Conservation (phyloP, 371 early-diverging fungal genomes). For the Syncephalis plumigaleata region DNA sequence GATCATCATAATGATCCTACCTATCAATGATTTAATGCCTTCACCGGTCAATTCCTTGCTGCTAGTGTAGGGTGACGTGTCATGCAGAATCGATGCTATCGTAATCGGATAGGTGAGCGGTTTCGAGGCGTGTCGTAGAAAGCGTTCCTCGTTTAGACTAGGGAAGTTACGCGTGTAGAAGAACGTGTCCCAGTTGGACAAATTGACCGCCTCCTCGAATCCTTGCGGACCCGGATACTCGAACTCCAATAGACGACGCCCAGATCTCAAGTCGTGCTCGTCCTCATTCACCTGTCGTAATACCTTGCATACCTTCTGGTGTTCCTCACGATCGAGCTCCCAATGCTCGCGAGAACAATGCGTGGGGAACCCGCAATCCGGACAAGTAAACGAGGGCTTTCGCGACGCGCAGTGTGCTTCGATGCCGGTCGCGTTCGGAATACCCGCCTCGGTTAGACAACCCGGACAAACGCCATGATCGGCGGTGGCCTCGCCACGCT, state of each 20-base stretch:
- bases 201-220: slow-evolving; percentile 58
- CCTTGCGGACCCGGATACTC: slow-evolving; percentile 67
- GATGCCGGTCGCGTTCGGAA: slow-evolving; percentile 1
- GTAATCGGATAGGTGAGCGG: slow-evolving; percentile 68
- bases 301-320: slow-evolving; percentile 31
- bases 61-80: slow-evolving; percentile 49
- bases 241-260: slow-evolving; percentile 59
- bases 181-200: slow-evolving; percentile 68
- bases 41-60: slow-evolving; percentile 52
- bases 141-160: slow-evolving; percentile 49
- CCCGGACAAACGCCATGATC: slow-evolving; percentile 56
- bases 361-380: slow-evolving; percentile 71
- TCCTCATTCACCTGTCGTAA: slow-evolving; percentile 62
- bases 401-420: slow-evolving; percentile 2
- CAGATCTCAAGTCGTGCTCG: slow-evolving; percentile 69
- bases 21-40: slow-evolving; percentile 46
- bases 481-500: slow-evolving; percentile 42
- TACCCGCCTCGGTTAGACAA: slow-evolving; percentile 23
- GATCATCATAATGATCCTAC: slow-evolving; percentile 11
- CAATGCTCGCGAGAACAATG: slow-evolving; percentile 67
- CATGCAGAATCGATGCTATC: slow-evolving; percentile 57
- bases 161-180: slow-evolving; percentile 70
- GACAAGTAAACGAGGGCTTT: slow-evolving; percentile 48
- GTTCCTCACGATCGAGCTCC: slow-evolving; percentile 31
- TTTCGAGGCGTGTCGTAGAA: slow-evolving; percentile 68